Percentiles rank a stretch among this genome's conserved stretches.
phyloP scores from a whole-genome alignment of 306 rosid genomes.

The Vachellia collinsii region DNA sequence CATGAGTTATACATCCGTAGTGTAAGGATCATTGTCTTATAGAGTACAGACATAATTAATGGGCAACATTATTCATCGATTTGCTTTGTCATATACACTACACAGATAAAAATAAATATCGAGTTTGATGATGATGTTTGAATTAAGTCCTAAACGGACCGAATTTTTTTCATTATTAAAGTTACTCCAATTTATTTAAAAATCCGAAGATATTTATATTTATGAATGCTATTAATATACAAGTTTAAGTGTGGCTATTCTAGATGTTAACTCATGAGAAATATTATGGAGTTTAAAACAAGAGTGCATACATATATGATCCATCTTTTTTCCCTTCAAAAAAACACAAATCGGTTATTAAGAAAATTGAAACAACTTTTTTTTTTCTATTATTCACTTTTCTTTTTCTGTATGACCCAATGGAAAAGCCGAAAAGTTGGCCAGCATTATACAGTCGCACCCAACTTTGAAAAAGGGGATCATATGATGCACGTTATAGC shows the following conservation, averaged over 20 bases:
- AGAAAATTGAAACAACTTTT: not conserved
- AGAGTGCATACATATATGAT: no score
- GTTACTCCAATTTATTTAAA: not conserved
- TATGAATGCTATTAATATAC: not conserved
- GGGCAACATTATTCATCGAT: not conserved
- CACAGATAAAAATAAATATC: not conserved
- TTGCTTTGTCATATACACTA: not conserved
- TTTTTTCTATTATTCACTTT: not conserved
- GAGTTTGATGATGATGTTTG: not conserved
- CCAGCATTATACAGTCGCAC: slow-evolving; percentile 8
- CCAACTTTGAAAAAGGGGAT: slow-evolving; percentile 35
- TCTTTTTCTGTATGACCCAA: not conserved
- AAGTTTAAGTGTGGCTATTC: not conserved
- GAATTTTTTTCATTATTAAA: not conserved
- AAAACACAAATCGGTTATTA: not conserved
- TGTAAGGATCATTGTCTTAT: not conserved
- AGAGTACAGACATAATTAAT: slow-evolving; percentile 6
- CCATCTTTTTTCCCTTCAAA: not conserved
- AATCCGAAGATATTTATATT: not conserved
- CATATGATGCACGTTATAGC: slow-evolving; percentile 43
- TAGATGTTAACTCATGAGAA: not conserved
- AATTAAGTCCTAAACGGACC: not conserved
- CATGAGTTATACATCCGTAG: not conserved
- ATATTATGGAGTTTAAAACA: not conserved
- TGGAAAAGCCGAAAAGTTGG: slow-evolving; percentile 13